Evolutionary conservation across 768 basidiomycete species (phyloP).

Genomic region (Grammothele lineata): DNA sequence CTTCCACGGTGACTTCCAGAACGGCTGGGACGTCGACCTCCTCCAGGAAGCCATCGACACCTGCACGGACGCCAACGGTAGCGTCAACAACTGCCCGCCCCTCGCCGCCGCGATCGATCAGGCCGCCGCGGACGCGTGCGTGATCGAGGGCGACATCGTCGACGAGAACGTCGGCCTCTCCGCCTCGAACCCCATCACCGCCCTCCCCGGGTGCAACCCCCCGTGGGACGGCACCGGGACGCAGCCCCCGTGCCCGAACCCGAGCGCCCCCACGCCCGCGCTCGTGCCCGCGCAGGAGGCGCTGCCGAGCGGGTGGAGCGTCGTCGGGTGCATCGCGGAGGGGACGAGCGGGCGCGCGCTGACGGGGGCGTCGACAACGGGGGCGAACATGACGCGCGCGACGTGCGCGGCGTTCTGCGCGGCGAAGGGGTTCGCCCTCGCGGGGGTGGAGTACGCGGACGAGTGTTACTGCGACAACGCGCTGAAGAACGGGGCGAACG

Average conservation of each 20-base stretch:
- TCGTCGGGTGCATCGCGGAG: conserved; percentile 23
- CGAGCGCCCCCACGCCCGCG: neutral
- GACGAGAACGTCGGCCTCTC: conserved; percentile 16
- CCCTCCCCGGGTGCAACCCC: conserved; percentile 25
- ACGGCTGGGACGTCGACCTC: conserved; percentile 20
- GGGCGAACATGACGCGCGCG: conserved; percentile 19
- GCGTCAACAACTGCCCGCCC: conserved; percentile 19
- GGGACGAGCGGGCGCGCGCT: conserved; percentile 23
- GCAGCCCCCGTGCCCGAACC: conserved; percentile 6
- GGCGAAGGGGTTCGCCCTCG: conserved; percentile 21
- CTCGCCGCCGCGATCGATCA: conserved; percentile 19
- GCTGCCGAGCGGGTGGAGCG: conserved; percentile 18
- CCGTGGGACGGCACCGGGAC: conserved; percentile 11
- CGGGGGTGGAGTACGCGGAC: conserved; percentile 25
- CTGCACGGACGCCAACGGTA: conserved; percentile 20
- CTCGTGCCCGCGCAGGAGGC: conserved; percentile 11
- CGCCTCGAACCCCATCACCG: conserved; percentile 5
- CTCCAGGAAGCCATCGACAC: conserved; percentile 23
- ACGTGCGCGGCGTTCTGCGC: conserved; percentile 21
- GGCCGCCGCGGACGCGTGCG: conserved; percentile 16
- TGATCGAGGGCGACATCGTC: conserved; percentile 15
- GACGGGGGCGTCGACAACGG: conserved; percentile 16
- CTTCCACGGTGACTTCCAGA: conserved; percentile 22
- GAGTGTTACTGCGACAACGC: conserved; percentile 25
- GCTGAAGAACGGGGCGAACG: conserved; percentile 20